phyloP scores from a whole-genome alignment of 768 basidiomycete species.

The Collybiopsis luxurians region DNA sequence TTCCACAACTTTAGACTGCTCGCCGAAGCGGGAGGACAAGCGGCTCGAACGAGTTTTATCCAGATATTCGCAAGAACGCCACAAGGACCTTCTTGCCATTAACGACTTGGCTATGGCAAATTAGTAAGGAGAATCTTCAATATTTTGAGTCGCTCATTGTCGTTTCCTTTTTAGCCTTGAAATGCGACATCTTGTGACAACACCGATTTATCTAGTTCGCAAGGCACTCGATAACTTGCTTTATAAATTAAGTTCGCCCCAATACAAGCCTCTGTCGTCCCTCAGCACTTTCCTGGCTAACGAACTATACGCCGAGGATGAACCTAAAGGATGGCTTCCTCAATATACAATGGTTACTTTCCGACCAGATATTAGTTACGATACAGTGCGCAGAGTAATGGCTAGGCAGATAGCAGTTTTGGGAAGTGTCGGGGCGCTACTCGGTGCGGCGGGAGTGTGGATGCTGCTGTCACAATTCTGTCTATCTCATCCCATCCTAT shows the following conservation, averaged over 20 bases:
- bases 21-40: constrained; percentile 44
- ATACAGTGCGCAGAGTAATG: constrained; percentile 70
- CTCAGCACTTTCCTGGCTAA: constrained; percentile 45
- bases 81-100: constrained; percentile 89
- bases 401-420: constrained; percentile 67
- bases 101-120: constrained; percentile 93
- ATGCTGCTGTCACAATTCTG: constrained; percentile 15
- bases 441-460: constrained; percentile 44
- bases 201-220: constrained; percentile 72
- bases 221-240: constrained; percentile 78
- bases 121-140: constrained; percentile 75
- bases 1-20: constrained; percentile 33
- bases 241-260: constrained; percentile 55
- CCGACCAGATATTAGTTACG: constrained; percentile 91
- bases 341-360: constrained; percentile 99
- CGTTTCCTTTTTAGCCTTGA: constrained; percentile 60
- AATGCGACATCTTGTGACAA: constrained; percentile 92
- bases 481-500: no score
- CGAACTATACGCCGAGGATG: constrained; percentile 55
- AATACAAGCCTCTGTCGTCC: constrained; percentile 43
- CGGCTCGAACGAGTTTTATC: constrained; percentile 64
- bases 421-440: constrained; percentile 29
- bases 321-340: constrained; percentile 82
- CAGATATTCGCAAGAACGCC: constrained; percentile 77
- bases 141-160: constrained; percentile 16